Evolutionary conservation across 2,329 filamentous ascomycete species (phyloP).

Genomic region (Penicillium sp.): DNA sequence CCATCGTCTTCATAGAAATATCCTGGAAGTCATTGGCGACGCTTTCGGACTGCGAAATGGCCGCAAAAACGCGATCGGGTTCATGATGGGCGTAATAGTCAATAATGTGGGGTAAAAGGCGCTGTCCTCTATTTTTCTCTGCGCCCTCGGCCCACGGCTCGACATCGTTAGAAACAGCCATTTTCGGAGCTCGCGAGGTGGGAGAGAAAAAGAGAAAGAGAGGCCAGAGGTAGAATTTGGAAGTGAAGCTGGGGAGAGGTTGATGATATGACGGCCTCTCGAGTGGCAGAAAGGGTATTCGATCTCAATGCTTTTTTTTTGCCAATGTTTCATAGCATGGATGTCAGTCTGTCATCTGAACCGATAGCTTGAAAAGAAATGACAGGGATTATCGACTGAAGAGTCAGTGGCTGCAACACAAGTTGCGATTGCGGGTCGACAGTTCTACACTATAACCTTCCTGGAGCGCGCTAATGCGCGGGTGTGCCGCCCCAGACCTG

Average conservation of each 20-base stretch:
- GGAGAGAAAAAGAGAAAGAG: not conserved
- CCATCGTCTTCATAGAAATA: slow-evolving; percentile 14
- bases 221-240: not conserved
- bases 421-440: slow-evolving; percentile 5
- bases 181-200: not conserved
- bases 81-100: slow-evolving; percentile 20
- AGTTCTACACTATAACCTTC: slow-evolving; percentile 15
- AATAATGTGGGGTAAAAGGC: slow-evolving; percentile 18
- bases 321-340: not conserved
- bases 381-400: slow-evolving; percentile 7
- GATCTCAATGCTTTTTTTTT: not conserved
- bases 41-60: slow-evolving; percentile 11
- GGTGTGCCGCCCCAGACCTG: slow-evolving; percentile 8
- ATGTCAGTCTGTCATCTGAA: not conserved
- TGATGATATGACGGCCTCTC: not conserved
- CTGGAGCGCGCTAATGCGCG: slow-evolving; percentile 12
- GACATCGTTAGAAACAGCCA: slow-evolving; percentile 4
- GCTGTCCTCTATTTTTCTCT: slow-evolving; percentile 14
- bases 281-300: not conserved
- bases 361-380: not conserved
- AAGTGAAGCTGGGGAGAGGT: not conserved
- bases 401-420: slow-evolving; percentile 4
- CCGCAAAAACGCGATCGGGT: slow-evolving; percentile 14
- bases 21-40: slow-evolving; percentile 15
- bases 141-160: slow-evolving; percentile 13